Percentiles rank a stretch among this genome's conserved stretches.
Conservation (phyloP, 2,329 filamentous ascomycete species). For the Colletotrichum euphorbiae region DNA sequence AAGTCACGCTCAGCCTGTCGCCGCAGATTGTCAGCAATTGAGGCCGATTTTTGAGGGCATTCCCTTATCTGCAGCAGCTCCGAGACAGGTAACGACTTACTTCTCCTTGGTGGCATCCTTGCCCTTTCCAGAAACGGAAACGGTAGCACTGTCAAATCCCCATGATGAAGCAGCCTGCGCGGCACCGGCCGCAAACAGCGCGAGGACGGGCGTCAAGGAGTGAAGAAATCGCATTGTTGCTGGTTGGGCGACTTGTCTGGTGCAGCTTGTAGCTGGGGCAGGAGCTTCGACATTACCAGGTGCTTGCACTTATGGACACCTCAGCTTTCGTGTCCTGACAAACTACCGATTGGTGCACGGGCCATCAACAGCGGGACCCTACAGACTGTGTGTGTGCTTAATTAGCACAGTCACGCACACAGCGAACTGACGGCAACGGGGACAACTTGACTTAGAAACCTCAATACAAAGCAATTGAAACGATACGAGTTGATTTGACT, state of each 20-base stretch:
- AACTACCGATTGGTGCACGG: slow-evolving; percentile 36
- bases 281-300: slow-evolving; percentile 35
- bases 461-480: too few relatives aligned
- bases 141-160: slow-evolving; percentile 79
- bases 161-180: slow-evolving; percentile 70
- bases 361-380: slow-evolving; percentile 11
- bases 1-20: slow-evolving; percentile 67
- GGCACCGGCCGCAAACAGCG: slow-evolving; percentile 62
- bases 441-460: too few relatives aligned
- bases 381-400: background rate
- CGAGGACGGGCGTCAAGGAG: slow-evolving; percentile 53
- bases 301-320: slow-evolving; percentile 41
- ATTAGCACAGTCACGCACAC: background rate
- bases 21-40: slow-evolving; percentile 19
- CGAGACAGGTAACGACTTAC: slow-evolving; percentile 56
- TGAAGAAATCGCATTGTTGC: slow-evolving; percentile 56
- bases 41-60: slow-evolving; percentile 38
- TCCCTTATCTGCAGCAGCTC: slow-evolving; percentile 16
- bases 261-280: slow-evolving; percentile 35
- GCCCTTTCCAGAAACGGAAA: slow-evolving; percentile 76
- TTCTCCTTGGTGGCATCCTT: slow-evolving; percentile 73
- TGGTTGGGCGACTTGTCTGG: slow-evolving; percentile 36
- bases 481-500: background rate
- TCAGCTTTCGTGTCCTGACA: slow-evolving; percentile 42
- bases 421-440: background rate